Base-by-base conservation (phyloP, 2,329 filamentous ascomycete species). In the Tolypocladium cylindrosporum region DNA sequence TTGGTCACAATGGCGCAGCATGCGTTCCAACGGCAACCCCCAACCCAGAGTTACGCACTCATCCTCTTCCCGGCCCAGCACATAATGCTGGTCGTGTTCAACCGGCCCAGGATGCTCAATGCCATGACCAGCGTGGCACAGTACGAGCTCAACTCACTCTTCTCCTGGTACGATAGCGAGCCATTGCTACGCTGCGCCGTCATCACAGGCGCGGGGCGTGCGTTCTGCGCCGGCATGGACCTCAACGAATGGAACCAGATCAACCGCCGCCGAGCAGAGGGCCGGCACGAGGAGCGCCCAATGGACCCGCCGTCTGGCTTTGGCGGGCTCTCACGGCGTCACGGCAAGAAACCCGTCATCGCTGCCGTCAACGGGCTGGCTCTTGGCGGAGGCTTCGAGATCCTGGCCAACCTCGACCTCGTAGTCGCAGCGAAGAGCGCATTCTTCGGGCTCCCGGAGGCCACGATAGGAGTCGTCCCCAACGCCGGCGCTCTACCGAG, bases 311-410 rank as follows among this genome's bases (percentile, higher is more conserved):
- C 61, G 77, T 78, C 60, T 66, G 43, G 67, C 31, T 87, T 89
- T 60, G 86, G 82, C n/a, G 86, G 81, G 0, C 70, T 90, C 40
- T 84, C 81, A 57, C 83, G 88, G 61, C 78, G 88, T 42, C 69
- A 71, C 2, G 87, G 87, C 54, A 83, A 82, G 69, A 91, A 91
- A 67, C 89, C 88, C 3, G 77, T 92, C 56, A 81, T 91, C 40
- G 86, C 85, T 4, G 89, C 88, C 1, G 86, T 91, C 36, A 89
- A 90, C 67, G 89, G 88, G 2, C 75, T 87, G 19, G 88, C 86
- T 61, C 76, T 88, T 43, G 89, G 88, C 27, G 88, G 88, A 56
- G 89, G 88, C 1, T 84, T 87, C 69, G 89, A 92, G 74, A 89
- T 91, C 75, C 79, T 82, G 19, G 74, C 87, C 42, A 90, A 90